Conservation (phyloP, 805 yeast genomes). For the Metschnikowia dekortorum region DNA sequence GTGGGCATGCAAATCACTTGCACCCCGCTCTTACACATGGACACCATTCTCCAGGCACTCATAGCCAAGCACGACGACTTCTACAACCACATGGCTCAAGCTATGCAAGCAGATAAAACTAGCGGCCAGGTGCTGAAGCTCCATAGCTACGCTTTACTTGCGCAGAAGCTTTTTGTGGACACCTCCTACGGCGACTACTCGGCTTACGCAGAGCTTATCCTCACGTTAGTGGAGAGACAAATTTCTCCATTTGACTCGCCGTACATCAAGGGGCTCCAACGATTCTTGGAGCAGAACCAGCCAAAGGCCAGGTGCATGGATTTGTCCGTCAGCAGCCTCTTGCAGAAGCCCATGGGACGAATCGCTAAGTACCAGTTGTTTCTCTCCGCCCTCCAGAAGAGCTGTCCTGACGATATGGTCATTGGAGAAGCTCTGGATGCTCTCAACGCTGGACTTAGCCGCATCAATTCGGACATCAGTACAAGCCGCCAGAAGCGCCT, state of each 20-base stretch:
- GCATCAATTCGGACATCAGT: conserved; percentile 8
- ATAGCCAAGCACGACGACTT: conserved; percentile 7
- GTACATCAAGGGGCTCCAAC: conserved; percentile 10
- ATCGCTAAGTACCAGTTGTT: conserved; percentile 14
- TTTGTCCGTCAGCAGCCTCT: conserved; percentile 12
- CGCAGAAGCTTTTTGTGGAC: conserved; percentile 73
- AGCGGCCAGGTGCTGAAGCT: not conserved
- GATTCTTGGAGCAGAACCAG: conserved; percentile 12
- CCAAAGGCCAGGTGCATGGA: conserved; percentile 13
- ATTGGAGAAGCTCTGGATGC: conserved; percentile 3
- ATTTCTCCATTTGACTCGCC: conserved; percentile 10
- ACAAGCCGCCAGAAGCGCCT: conserved; percentile 5
- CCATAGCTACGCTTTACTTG: conserved; percentile 52
- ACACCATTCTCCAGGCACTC: conserved; percentile 3
- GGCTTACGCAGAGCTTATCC: conserved; percentile 10
- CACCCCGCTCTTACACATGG: conserved; percentile 10
- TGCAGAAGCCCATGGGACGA: conserved; percentile 14
- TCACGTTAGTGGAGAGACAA: conserved; percentile 3
- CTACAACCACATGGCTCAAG: conserved; percentile 2
- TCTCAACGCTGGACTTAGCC: conserved; percentile 3
- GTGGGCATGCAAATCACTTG: conserved; percentile 8
- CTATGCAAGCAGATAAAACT: not conserved
- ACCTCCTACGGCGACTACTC: conserved; percentile 31
- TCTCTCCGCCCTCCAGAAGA: conserved; percentile 6
- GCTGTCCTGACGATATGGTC: not conserved